phyloP scores from a whole-genome alignment of 2,329 filamentous ascomycete genomes.

The Neofusicoccum cordaticola region DNA sequence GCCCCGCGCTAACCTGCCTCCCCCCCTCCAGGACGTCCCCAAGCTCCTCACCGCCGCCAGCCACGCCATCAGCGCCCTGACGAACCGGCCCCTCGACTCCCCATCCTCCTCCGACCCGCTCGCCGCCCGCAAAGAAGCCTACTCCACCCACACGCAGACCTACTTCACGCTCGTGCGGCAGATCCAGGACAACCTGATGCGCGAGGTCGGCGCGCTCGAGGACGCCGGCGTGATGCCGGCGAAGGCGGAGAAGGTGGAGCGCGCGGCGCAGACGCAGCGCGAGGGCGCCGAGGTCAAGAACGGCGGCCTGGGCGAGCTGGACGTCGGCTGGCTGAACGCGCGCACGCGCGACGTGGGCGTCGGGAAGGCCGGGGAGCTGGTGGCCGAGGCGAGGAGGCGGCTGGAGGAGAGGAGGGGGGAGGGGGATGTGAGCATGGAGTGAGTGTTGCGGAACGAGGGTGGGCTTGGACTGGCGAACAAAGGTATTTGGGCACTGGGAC shows the following conservation, averaged over 20 bases:
- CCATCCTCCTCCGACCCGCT: slow-evolving; percentile 27
- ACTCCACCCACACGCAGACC: not conserved
- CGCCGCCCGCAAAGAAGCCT: slow-evolving; percentile 22
- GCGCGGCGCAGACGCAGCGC: slow-evolving; percentile 3
- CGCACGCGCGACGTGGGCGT: slow-evolving; percentile 76
- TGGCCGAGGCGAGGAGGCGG: slow-evolving; percentile 60
- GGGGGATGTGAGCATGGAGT: slow-evolving; percentile 6
- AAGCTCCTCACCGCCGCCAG: slow-evolving; percentile 59
- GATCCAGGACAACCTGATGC: slow-evolving; percentile 4
- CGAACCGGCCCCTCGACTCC: slow-evolving; percentile 29
- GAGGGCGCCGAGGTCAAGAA: slow-evolving; percentile 34
- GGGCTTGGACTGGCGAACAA: not conserved
- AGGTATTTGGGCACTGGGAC: not conserved
- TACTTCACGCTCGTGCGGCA: slow-evolving; percentile 1
- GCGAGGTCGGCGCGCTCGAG: slow-evolving; percentile 71
- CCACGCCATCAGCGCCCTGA: slow-evolving; percentile 57
- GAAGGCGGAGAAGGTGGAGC: slow-evolving; percentile 27
- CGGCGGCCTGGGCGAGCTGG: slow-evolving; percentile 57
- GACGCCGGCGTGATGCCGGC: slow-evolving; percentile 70
- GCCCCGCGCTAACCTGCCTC: slow-evolving; percentile 44
- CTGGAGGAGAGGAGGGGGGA: slow-evolving; percentile 40
- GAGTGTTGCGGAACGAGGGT: not conserved
- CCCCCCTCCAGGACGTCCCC: slow-evolving; percentile 44
- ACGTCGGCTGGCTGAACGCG: slow-evolving; percentile 88
- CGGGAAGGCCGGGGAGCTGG: slow-evolving; percentile 80